These are phyloP conservation scores for Floccularia luteovirens DNA, from an alignment of 768 basidiomycete species.

Conservation along the genomic window DNA sequence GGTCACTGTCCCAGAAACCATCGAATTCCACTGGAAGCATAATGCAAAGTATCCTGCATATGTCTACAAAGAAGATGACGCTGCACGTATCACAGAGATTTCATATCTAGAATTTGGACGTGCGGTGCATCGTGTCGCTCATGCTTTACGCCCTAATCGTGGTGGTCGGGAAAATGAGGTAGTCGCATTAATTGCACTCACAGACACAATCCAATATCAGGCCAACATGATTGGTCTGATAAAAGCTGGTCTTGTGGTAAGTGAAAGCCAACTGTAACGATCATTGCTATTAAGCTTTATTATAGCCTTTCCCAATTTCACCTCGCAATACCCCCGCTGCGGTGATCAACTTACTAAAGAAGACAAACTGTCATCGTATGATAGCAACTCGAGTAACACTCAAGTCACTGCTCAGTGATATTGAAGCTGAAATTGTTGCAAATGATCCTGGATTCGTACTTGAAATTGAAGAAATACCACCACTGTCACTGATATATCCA, in stretches of 20 bases:
- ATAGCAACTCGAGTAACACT: slow-evolving; percentile 19
- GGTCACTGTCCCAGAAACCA: slow-evolving; percentile 11
- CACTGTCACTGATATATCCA: slow-evolving; percentile 17
- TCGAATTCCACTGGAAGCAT: slow-evolving; percentile 16
- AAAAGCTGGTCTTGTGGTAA: slow-evolving; percentile 19
- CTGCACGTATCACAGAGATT: slow-evolving; percentile 12
- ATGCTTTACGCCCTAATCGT: slow-evolving; percentile 19
- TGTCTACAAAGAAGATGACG: slow-evolving; percentile 10
- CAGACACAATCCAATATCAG: slow-evolving; percentile 24
- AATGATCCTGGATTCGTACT: slow-evolving; percentile 5
- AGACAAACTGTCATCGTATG: slow-evolving; percentile 22
- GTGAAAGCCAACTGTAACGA: slow-evolving; percentile 3
- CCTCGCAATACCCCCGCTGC: slow-evolving; percentile 19
- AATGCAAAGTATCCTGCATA: slow-evolving; percentile 15
- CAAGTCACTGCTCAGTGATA: slow-evolving; percentile 7
- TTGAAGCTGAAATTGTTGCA: slow-evolving; percentile 8
- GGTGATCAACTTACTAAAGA: slow-evolving; percentile 17
- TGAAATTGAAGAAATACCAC: slow-evolving; percentile 11
- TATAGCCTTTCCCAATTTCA: slow-evolving; percentile 23
- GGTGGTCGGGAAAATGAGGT: slow-evolving; percentile 13
- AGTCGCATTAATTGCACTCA: slow-evolving; percentile 20
- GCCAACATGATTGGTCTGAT: slow-evolving; percentile 23
- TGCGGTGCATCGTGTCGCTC: slow-evolving; percentile 29
- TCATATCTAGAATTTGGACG: slow-evolving; percentile 29
- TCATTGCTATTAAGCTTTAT: not conserved